A percentile compares a stretch with the other conserved stretches of the same genome.
These are phyloP conservation scores for Dimargaris xerosporica DNA, from an alignment of 192 early-diverging fungal species.

Conservation along the genomic window DNA sequence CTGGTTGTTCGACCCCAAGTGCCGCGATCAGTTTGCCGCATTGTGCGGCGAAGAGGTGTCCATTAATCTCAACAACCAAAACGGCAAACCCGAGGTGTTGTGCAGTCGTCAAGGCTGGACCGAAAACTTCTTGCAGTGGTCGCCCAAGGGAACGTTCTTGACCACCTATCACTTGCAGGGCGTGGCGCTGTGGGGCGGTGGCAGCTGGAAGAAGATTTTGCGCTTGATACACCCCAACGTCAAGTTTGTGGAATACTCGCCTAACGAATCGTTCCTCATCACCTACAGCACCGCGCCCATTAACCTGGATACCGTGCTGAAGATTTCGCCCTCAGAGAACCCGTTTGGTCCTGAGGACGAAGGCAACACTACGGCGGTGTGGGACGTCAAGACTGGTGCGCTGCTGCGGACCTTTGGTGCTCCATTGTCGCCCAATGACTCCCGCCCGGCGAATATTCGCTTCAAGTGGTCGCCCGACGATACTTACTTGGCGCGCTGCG, in stretches of 20 bases:
- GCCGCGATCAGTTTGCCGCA: constrained; percentile 85
- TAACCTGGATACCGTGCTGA: constrained; percentile 32
- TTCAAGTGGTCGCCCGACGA: constrained; percentile 96
- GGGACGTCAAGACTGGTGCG: constrained; percentile 79
- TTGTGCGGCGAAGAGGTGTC: constrained; percentile 69
- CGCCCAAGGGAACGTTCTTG: constrained; percentile 84
- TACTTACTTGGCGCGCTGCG: constrained; percentile 84
- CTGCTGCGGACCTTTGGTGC: constrained; percentile 78
- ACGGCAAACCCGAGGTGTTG: constrained; percentile 58
- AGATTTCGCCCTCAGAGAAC: constrained; percentile 46
- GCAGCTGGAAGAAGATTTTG: constrained; percentile 75
- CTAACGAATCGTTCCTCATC: constrained; percentile 85
- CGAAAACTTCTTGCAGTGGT: constrained; percentile 88
- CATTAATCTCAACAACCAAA: constrained; percentile 85
- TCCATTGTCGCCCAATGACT: constrained; percentile 14
- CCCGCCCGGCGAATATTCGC: constrained; percentile 9
- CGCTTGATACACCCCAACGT: constrained; percentile 86
- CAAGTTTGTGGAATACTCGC: constrained; percentile 81
- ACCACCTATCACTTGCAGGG: constrained; percentile 89
- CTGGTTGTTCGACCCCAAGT: constrained; percentile 72
- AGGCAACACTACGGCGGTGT: constrained; percentile 65
- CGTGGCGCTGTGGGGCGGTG: constrained; percentile 91
- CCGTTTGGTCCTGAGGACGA: constrained; percentile 54
- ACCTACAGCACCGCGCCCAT: constrained; percentile 85
- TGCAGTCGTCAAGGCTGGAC: constrained; percentile 65